Percentiles rank a stretch among this genome's conserved stretches.
These are phyloP conservation scores for Boletus reticuloceps DNA, from an alignment of 768 basidiomycete genomes.

Conservation along the genomic window DNA sequence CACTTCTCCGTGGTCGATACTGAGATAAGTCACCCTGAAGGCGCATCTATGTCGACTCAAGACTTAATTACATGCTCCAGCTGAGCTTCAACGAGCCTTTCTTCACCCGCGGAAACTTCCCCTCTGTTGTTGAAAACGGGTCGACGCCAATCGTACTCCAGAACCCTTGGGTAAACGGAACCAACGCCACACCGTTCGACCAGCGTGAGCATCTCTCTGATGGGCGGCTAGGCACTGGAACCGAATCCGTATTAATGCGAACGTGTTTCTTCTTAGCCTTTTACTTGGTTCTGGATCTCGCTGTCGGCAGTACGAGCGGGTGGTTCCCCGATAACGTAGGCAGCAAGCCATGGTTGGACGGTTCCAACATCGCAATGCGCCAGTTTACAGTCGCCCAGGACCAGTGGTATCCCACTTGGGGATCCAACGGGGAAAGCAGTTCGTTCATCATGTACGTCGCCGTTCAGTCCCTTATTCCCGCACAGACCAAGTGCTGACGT, in stretches of 20 bases:
- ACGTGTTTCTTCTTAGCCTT: slow-evolving; percentile 48
- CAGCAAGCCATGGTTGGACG: slow-evolving; percentile 80
- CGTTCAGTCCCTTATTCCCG: not conserved
- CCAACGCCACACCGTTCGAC: slow-evolving; percentile 82
- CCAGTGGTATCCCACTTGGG: slow-evolving; percentile 78
- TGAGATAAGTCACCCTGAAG: slow-evolving; percentile 35
- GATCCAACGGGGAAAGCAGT: slow-evolving; percentile 52
- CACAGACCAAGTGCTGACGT: not conserved
- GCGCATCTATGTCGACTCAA: slow-evolving; percentile 78
- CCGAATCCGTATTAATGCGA: not conserved
- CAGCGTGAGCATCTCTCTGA: slow-evolving; percentile 47
- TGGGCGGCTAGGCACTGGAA: not conserved
- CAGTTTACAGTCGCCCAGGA: slow-evolving; percentile 58
- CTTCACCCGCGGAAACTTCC: slow-evolving; percentile 75
- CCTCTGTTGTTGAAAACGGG: slow-evolving; percentile 55
- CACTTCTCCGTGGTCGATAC: not conserved
- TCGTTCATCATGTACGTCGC: slow-evolving; percentile 69
- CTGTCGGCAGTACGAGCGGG: slow-evolving; percentile 85
- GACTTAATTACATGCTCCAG: slow-evolving; percentile 69
- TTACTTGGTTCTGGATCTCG: slow-evolving; percentile 82
- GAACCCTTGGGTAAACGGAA: slow-evolving; percentile 76
- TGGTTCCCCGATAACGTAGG: slow-evolving; percentile 89
- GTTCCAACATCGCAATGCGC: slow-evolving; percentile 60
- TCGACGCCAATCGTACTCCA: slow-evolving; percentile 57
- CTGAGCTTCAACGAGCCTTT: slow-evolving; percentile 73